Conservation (phyloP, 1,284 basidiomycete species). For the Marasmius sp. region DNA sequence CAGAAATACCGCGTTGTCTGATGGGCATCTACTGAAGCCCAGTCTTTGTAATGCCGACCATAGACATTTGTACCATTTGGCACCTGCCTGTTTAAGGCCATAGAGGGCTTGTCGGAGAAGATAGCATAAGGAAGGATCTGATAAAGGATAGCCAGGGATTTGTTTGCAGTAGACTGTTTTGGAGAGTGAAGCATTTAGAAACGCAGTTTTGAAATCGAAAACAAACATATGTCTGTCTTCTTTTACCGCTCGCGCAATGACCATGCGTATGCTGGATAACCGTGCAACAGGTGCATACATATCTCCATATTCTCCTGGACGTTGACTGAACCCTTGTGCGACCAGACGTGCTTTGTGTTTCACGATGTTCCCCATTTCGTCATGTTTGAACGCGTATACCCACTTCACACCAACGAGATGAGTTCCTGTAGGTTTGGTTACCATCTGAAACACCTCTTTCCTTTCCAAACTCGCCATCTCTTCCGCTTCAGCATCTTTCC, state of each 20-base stretch:
- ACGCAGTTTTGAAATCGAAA: conserved; percentile 26
- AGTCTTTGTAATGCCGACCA: too few species aligned
- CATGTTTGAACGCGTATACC: conserved; percentile 36
- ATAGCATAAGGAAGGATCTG: too few species aligned
- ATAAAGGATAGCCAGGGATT: conserved; percentile 9
- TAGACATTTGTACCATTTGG: too few species aligned
- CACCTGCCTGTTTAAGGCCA: too few species aligned
- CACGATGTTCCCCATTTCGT: conserved; percentile 27
- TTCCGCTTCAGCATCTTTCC: not conserved
- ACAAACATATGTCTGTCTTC: conserved; percentile 27
- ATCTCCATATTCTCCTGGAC: conserved; percentile 36
- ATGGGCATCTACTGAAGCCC: too few species aligned
- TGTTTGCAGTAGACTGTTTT: conserved; percentile 24
- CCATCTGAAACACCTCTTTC: conserved; percentile 24
- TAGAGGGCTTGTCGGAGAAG: too few species aligned
- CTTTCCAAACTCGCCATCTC: conserved; percentile 10
- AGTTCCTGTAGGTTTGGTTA: conserved; percentile 17
- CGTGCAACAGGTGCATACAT: conserved; percentile 34
- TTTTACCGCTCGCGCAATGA: conserved; percentile 26
- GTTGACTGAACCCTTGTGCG: conserved; percentile 38
- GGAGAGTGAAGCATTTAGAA: conserved; percentile 7
- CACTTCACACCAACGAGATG: conserved; percentile 30
- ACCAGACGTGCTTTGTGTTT: conserved; percentile 38
- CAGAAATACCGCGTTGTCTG: too few species aligned
- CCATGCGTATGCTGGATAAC: conserved; percentile 27